Evolutionary conservation across 2,329 filamentous ascomycete species (phyloP).

Genomic region (Nothopassalora personata): DNA sequence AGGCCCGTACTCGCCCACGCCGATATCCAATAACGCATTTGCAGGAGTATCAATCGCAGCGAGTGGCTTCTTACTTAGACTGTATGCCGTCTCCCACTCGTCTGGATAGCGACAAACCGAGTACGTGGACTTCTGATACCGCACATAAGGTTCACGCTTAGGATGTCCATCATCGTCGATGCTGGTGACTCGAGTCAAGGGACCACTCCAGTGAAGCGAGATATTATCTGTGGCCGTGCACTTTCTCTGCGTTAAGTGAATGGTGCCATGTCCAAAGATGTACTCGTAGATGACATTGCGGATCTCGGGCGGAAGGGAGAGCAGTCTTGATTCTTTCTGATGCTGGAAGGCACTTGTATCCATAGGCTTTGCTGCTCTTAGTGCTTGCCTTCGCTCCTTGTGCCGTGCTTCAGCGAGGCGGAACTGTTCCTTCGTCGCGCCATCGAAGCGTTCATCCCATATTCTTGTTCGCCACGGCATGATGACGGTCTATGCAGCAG

Average conservation of each 20-base stretch:
- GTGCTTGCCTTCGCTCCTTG: not conserved
- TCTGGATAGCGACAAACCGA: not conserved
- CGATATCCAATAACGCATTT: not conserved
- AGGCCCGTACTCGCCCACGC: not conserved
- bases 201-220: not conserved
- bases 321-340: not conserved
- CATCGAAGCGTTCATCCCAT: not conserved
- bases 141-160: not conserved
- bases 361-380: not conserved
- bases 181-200: not conserved
- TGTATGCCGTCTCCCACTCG: not conserved
- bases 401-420: not conserved
- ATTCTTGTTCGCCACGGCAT: not conserved
- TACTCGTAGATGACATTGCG: conserved; percentile 3
- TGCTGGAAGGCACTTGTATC: not conserved
- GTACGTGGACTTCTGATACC: not conserved
- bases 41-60: not conserved
- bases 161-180: not conserved
- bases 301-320: not conserved
- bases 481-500: not conserved
- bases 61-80: not conserved
- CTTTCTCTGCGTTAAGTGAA: not conserved
- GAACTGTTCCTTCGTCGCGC: not conserved
- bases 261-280: not conserved
- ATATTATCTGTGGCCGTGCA: not conserved